Percentiles rank a stretch among this genome's conserved stretches.
phyloP scores from a whole-genome alignment of 2,329 filamentous ascomycete species.

The Exophiala xenobiotica region DNA sequence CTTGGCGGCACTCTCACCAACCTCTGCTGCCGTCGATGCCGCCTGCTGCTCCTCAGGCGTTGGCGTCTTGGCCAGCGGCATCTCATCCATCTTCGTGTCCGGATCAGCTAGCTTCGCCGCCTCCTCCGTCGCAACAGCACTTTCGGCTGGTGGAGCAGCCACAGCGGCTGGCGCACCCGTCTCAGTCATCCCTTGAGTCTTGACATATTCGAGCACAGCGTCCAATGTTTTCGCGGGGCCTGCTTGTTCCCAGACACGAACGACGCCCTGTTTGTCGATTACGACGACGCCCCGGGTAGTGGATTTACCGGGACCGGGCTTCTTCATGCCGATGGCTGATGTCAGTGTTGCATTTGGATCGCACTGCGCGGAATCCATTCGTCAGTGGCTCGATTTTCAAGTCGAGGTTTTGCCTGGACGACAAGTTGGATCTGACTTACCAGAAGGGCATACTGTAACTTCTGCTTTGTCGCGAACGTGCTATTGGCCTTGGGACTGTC shows the following conservation, averaged over 20 bases:
- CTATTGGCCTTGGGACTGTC: constrained; percentile 91
- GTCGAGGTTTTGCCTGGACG: background rate
- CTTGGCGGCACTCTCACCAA: constrained; percentile 26
- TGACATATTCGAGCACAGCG: constrained; percentile 65
- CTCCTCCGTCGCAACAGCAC: constrained; percentile 19
- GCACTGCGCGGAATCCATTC: too few species aligned
- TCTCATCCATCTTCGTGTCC: constrained; percentile 27
- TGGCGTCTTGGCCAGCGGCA: constrained; percentile 22
- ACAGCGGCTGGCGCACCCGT: constrained; percentile 15
- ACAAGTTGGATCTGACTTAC: constrained; percentile 8
- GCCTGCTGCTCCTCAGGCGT: constrained; percentile 23
- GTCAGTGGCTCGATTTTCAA: background rate
- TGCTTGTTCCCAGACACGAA: constrained; percentile 72
- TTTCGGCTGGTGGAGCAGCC: constrained; percentile 16
- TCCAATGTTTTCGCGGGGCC: constrained; percentile 75
- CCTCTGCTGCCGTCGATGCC: constrained; percentile 27
- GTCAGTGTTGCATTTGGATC: constrained; percentile 75
- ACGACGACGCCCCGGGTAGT: constrained; percentile 87
- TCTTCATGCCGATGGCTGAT: constrained; percentile 83
- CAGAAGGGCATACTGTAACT: constrained; percentile 80
- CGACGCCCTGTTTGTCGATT: constrained; percentile 76
- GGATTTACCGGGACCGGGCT: constrained; percentile 63
- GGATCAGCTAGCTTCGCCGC: constrained; percentile 21
- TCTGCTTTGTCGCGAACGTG: constrained; percentile 88
- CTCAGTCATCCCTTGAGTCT: constrained; percentile 18